Evolutionary conservation across 495 filamentous ascomycete species (phyloP).

Genomic region (Immersiella caudata): DNA sequence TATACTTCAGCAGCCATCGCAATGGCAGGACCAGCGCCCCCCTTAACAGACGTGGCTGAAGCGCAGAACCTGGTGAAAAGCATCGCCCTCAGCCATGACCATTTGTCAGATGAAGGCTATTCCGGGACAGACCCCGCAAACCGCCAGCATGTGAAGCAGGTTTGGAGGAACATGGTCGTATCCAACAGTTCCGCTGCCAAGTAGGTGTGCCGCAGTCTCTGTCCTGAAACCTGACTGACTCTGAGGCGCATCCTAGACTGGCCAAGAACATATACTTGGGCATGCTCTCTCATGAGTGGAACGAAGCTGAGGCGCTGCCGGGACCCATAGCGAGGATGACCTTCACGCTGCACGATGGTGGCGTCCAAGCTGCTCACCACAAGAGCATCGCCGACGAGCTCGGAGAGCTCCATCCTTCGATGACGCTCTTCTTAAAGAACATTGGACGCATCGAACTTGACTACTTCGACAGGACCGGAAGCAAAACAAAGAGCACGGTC

Average conservation of each 20-base stretch:
- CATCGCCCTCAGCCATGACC: constrained; percentile 33
- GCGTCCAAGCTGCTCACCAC: constrained; percentile 22
- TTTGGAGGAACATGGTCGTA: too few species aligned
- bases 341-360: constrained; percentile 36
- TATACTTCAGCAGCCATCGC: too few species aligned
- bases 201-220: too few species aligned
- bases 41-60: neutral
- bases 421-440: constrained; percentile 46
- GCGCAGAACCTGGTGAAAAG: constrained; percentile 26
- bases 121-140: constrained; percentile 26
- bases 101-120: constrained; percentile 29
- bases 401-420: constrained; percentile 35
- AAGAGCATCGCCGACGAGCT: constrained; percentile 37
- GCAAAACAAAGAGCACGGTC: constrained; percentile 1
- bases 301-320: constrained; percentile 19
- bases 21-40: neutral
- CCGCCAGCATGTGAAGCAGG: constrained; percentile 34
- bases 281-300: constrained; percentile 51
- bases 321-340: constrained; percentile 39
- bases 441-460: constrained; percentile 36
- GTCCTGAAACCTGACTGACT: too few species aligned
- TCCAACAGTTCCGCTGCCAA: too few species aligned
- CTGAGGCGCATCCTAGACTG: constrained; percentile 26
- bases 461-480: constrained; percentile 22
- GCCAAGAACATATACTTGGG: constrained; percentile 48